Base-by-base conservation (phyloP, 2,329 filamentous ascomycete species). In the Fusarium verticillioides region DNA sequence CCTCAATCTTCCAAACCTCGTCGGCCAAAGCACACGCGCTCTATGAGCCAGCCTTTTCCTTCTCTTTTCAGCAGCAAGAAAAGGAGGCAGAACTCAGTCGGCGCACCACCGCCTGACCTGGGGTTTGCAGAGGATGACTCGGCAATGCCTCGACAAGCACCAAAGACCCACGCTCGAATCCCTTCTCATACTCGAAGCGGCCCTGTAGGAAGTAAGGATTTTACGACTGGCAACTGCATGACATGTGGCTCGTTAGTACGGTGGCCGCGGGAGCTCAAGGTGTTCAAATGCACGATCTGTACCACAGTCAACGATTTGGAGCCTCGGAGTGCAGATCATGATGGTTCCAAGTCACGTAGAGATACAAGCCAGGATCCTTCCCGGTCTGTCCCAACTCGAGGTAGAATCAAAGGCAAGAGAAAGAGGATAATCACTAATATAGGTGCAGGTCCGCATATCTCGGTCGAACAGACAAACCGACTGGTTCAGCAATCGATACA, bases 201-300 rank as follows among this genome's bases (percentile, higher is more conserved):
- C 15, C 76, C 71, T 11, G 56, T 72, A 16, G 81, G 80, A 37
- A 84, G 80, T 72, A 89, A 87, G 74, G 90, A 94, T 74, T 89
- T 92, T 77, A 85, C 87, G 34, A 91, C 90, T 37, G 93, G 94
- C 28, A 91, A 90, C 76, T 97, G 95, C 80, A 95, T 96, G 89
- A 95, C 94, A 39, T 97, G 95, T 81, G 93, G 92, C 77, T 93
- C 92, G 61, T 89, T 91, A 63, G 92, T 97, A 73, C 88, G 92
- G 63, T 97, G 94, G 92, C 94, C 94, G 4, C 89, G 87, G 70
- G 89, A 92, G 60, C 83, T 95, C 69, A 88, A 88, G 40, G 89
- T 92, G 42, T 97, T 96, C 81, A 89, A 94, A 75, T 97, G 95
- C 81, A 93, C 93, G 46, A 92, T 94, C 61, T 97, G 95, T 81